Conservation (phyloP, 2,329 filamentous ascomycete species). For the Penicillium sp. region DNA sequence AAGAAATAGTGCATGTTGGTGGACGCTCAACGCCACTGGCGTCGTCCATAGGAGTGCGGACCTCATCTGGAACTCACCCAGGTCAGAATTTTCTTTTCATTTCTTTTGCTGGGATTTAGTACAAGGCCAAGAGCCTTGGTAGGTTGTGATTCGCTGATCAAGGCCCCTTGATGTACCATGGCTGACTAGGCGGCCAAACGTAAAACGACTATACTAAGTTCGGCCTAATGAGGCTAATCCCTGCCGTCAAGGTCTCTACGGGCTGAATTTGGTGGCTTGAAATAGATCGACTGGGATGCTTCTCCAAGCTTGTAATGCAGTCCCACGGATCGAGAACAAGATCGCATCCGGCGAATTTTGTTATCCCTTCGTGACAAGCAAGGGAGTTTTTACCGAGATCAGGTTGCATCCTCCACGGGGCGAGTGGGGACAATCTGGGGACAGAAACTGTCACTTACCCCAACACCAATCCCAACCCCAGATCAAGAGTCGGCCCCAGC, state of each 20-base stretch:
- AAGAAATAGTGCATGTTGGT: too few relatives aligned
- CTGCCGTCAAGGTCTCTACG: not conserved
- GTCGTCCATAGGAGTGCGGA: not conserved
- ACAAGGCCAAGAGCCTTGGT: not conserved
- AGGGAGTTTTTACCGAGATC: not conserved
- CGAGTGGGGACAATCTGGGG: not conserved
- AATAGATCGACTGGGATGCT: not conserved
- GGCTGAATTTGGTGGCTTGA: slow-evolving; percentile 1
- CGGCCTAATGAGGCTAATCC: not conserved
- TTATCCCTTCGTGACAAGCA: not conserved
- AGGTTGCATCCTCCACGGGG: not conserved
- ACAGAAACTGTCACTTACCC: too few relatives aligned
- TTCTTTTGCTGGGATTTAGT: not conserved
- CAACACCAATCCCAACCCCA: not conserved
- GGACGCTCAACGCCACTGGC: not conserved
- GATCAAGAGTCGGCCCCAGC: slow-evolving; percentile 2
- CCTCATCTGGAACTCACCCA: not conserved
- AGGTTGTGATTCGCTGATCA: not conserved
- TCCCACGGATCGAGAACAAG: not conserved
- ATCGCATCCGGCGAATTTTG: not conserved
- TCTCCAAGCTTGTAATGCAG: not conserved
- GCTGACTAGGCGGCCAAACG: not conserved
- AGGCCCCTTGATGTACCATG: not conserved
- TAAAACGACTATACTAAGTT: not conserved
- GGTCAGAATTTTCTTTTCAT: not conserved